phyloP scores from a whole-genome alignment of 2,329 filamentous ascomycete genomes.

The Helminthosporium solani region DNA sequence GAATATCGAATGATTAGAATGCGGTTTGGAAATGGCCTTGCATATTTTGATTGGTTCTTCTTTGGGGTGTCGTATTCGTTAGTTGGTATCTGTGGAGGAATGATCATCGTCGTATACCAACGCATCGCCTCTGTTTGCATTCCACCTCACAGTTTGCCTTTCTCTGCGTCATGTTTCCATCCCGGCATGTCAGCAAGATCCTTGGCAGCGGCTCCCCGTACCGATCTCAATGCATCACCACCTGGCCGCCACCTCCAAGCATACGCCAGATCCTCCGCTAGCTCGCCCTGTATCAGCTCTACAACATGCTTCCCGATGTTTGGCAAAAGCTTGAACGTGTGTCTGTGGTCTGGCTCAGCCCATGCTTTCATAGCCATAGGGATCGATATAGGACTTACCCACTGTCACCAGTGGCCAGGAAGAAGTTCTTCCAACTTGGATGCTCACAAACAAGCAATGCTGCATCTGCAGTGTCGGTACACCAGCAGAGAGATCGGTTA shows the following conservation, averaged over 20 bases:
- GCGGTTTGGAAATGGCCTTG: no score
- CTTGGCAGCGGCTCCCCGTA: slow-evolving; percentile 44
- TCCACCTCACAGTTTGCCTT: slow-evolving; percentile 9
- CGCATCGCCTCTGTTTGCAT: neutral
- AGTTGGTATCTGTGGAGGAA: no score
- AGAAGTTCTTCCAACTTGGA: slow-evolving; percentile 51
- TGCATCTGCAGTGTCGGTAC: slow-evolving; percentile 62
- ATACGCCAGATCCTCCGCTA: slow-evolving; percentile 43
- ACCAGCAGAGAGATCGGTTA: slow-evolving; percentile 57
- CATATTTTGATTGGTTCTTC: no score
- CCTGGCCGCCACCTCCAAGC: slow-evolving; percentile 51
- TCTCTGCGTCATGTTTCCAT: slow-evolving; percentile 38
- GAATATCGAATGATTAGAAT: no score
- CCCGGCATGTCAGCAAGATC: slow-evolving; percentile 51
- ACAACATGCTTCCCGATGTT: slow-evolving; percentile 52
- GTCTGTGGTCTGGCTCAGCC: slow-evolving; percentile 28
- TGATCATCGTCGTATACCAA: no score
- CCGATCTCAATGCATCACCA: slow-evolving; percentile 48
- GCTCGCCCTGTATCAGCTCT: slow-evolving; percentile 46
- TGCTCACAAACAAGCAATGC: slow-evolving; percentile 60
- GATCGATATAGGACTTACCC: slow-evolving; percentile 37
- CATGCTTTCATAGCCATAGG: neutral
- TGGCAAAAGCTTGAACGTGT: slow-evolving; percentile 50
- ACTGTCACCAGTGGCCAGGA: slow-evolving; percentile 51
- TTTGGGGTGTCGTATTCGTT: no score